Evolutionary conservation across 176 grass and related monocot genomes (phyloP).

Genomic region (Oropetium thomaeum): DNA sequence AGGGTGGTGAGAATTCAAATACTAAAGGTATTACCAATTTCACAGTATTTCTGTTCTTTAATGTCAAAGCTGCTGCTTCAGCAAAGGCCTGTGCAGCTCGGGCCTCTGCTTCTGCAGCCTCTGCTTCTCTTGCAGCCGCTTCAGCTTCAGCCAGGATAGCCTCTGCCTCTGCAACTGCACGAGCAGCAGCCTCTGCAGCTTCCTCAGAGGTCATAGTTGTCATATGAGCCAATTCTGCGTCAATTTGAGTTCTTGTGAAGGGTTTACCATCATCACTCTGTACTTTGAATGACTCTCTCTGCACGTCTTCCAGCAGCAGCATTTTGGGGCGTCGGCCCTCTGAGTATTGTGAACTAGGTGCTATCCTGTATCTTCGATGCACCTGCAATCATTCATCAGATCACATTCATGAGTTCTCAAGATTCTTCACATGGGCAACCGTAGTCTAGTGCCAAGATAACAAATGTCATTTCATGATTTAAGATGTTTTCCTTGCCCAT

Average conservation of each 20-base stretch:
- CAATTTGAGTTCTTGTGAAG: conserved; percentile 58
- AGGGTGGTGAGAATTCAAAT: not conserved
- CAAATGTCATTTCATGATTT: conserved; percentile 3
- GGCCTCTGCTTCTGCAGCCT: conserved; percentile 74
- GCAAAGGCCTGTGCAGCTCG: conserved; percentile 79
- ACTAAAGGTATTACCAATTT: conserved; percentile 50
- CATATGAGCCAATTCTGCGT: conserved; percentile 71
- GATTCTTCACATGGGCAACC: not conserved
- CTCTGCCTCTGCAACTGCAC: conserved; percentile 84
- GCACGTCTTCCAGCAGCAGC: conserved; percentile 53
- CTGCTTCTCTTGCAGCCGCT: conserved; percentile 73
- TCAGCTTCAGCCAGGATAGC: conserved; percentile 82
- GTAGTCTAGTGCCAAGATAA: not conserved
- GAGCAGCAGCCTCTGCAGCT: conserved; percentile 56
- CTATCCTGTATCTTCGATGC: conserved; percentile 77
- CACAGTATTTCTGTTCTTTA: conserved; percentile 57
- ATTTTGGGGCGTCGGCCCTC: conserved; percentile 62
- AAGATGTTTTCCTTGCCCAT: not conserved
- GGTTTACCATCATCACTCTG: conserved; percentile 46
- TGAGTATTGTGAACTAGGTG: conserved; percentile 47
- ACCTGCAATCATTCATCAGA: conserved; percentile 48
- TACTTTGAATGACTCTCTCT: conserved; percentile 42
- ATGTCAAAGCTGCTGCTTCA: conserved; percentile 52
- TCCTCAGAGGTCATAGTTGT: conserved; percentile 68
- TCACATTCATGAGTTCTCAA: conserved; percentile 7